Evolutionary conservation across 805 yeast genomes (phyloP).

Genomic region (Metschnikowia baotianmanensis): DNA sequence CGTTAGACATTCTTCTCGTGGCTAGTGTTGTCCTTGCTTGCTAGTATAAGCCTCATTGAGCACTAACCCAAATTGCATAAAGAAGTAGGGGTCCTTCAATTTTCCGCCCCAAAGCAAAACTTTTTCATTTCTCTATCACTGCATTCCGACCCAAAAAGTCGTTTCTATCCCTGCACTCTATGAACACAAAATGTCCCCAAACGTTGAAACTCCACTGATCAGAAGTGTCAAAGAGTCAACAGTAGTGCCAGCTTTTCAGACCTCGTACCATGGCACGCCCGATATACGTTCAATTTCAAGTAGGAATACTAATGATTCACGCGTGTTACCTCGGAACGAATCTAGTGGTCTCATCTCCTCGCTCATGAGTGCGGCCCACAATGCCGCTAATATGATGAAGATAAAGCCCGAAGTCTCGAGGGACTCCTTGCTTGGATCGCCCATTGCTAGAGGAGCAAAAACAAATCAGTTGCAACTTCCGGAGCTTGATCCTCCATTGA

Average conservation of each 20-base stretch:
- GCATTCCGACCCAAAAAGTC: too few species aligned
- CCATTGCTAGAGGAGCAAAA: not conserved
- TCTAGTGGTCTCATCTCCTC: conserved; percentile 42
- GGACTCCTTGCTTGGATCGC: not conserved
- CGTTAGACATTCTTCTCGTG: too few species aligned
- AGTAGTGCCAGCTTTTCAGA: not conserved
- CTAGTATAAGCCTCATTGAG: too few species aligned
- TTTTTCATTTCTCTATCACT: too few species aligned
- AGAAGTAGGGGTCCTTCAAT: too few species aligned
- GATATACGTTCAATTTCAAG: not conserved
- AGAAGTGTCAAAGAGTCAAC: not conserved
- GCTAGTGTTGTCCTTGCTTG: too few species aligned
- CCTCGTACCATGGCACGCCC: conserved; percentile 1
- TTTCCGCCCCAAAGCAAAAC: too few species aligned
- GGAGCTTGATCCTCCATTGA: not conserved
- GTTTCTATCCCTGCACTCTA: not conserved
- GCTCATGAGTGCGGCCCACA: conserved; percentile 47
- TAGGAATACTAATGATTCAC: not conserved
- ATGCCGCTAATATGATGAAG: conserved; percentile 35
- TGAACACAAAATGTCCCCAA: conserved; percentile 1
- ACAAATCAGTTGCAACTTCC: not conserved
- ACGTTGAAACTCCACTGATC: not conserved
- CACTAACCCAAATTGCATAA: too few species aligned
- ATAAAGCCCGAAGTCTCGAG: not conserved
- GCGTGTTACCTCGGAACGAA: conserved; percentile 9